Evolutionary conservation across 495 filamentous ascomycete genomes (phyloP).

Genomic region (Aspergillus conjunctus): DNA sequence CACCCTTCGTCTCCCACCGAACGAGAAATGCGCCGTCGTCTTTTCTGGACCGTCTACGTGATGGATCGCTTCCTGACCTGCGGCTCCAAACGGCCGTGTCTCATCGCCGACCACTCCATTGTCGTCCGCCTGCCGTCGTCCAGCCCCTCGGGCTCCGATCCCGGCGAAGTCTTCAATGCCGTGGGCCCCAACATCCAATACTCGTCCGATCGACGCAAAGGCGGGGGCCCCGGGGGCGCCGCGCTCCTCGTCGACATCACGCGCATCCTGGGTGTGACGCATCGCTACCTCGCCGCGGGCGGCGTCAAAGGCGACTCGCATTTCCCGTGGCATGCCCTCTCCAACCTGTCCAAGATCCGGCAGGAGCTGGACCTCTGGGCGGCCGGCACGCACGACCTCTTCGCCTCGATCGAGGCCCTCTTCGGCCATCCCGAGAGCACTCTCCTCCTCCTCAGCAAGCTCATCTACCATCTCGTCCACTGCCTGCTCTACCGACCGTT

Average conservation of each 20-base stretch:
- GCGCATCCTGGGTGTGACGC: constrained; percentile 78
- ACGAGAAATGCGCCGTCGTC: constrained; percentile 68
- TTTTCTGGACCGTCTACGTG: constrained; percentile 85
- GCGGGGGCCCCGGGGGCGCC: constrained; percentile 69
- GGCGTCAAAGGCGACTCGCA: constrained; percentile 87
- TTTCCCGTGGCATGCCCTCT: constrained; percentile 85
- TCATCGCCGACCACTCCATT: constrained; percentile 74
- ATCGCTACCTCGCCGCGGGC: constrained; percentile 78
- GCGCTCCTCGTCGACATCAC: constrained; percentile 81
- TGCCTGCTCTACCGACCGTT: constrained; percentile 85
- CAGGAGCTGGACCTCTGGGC: constrained; percentile 85
- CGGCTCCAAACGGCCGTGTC: constrained; percentile 74
- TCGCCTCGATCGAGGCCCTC: constrained; percentile 70
- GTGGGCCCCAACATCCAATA: constrained; percentile 72
- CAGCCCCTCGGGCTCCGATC: constrained; percentile 52
- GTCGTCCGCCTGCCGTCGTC: constrained; percentile 68
- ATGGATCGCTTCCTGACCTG: constrained; percentile 79
- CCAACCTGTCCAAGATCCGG: constrained; percentile 80
- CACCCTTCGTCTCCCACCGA: constrained; percentile 60
- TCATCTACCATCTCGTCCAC: constrained; percentile 82
- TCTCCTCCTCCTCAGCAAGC: constrained; percentile 74
- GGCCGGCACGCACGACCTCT: constrained; percentile 76
- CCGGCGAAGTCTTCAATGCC: constrained; percentile 71
- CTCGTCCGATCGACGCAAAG: constrained; percentile 64
- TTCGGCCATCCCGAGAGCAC: constrained; percentile 79